Evolutionary conservation across 805 yeast species (phyloP).

Genomic region (Jamesozyma jinghongensis): DNA sequence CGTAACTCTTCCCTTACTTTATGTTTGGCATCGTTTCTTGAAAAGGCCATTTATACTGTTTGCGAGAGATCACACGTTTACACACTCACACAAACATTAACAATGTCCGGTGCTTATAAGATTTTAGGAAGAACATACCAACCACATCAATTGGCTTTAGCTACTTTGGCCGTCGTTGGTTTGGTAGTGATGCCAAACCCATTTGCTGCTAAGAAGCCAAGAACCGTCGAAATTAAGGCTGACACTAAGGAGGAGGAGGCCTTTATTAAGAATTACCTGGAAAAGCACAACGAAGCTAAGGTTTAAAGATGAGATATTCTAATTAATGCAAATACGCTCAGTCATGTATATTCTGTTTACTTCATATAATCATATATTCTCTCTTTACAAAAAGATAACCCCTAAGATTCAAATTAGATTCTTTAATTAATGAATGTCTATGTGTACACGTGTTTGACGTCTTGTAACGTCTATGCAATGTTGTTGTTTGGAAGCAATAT

Average conservation of each 20-base stretch:
- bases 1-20: too few species aligned
- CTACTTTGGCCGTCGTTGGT: slow-evolving; percentile 64
- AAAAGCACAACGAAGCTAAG: slow-evolving; percentile 23
- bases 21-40: too few species aligned
- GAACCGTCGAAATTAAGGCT: slow-evolving; percentile 64
- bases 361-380: slow-evolving; percentile 1
- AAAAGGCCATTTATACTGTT: too few species aligned
- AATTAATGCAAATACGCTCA: neutral
- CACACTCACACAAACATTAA: too few species aligned
- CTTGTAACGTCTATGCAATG: neutral
- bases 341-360: slow-evolving; percentile 1
- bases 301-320: neutral
- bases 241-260: slow-evolving; percentile 81
- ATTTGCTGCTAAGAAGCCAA: slow-evolving; percentile 45
- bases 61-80: too few species aligned
- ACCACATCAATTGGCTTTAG: slow-evolving; percentile 77
- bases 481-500: neutral
- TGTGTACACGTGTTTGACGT: neutral
- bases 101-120: slow-evolving; percentile 77
- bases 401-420: too few species aligned
- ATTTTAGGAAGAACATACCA: slow-evolving; percentile 79
- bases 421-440: neutral
- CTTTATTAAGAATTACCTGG: slow-evolving; percentile 66
- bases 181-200: slow-evolving; percentile 64
- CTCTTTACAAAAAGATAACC: neutral